phyloP scores from a whole-genome alignment of 495 filamentous ascomycete genomes.

The Penicillium herquei region DNA sequence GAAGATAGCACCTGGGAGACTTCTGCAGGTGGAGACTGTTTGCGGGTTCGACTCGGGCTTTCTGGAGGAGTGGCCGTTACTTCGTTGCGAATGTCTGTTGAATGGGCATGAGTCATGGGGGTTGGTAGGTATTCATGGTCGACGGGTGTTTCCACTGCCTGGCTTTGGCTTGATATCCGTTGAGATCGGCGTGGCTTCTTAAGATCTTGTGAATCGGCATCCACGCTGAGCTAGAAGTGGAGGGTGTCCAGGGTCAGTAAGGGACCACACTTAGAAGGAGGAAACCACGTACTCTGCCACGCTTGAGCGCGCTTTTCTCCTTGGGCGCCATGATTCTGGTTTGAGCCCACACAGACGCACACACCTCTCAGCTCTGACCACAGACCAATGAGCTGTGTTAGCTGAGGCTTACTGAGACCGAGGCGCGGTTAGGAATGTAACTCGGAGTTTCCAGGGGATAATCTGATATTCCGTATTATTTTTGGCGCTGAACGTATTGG shows the following conservation, averaged over 20 bases:
- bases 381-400: conserved; percentile 20
- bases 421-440: background rate
- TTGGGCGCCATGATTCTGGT: conserved; percentile 44
- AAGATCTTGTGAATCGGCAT: conserved; percentile 40
- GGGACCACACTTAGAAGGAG: background rate
- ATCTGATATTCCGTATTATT: too few species aligned
- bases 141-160: conserved; percentile 55
- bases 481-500: too few species aligned
- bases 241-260: conserved; percentile 13
- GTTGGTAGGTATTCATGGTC: conserved; percentile 75
- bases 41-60: conserved; percentile 56
- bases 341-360: conserved; percentile 2
- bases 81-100: conserved; percentile 66
- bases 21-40: conserved; percentile 52
- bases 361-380: conserved; percentile 7
- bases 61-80: conserved; percentile 70
- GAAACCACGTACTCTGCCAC: conserved; percentile 40
- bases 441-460: too few species aligned
- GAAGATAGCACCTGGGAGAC: conserved; percentile 67
- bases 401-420: conserved; percentile 6
- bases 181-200: conserved; percentile 56
- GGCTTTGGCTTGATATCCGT: conserved; percentile 52
- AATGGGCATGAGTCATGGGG: conserved; percentile 68
- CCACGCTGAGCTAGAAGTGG: conserved; percentile 33
- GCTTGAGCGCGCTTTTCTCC: conserved; percentile 56